Base-by-base conservation (phyloP, 352 stramenopile species). In the Globisporangium okanoganense region DNA sequence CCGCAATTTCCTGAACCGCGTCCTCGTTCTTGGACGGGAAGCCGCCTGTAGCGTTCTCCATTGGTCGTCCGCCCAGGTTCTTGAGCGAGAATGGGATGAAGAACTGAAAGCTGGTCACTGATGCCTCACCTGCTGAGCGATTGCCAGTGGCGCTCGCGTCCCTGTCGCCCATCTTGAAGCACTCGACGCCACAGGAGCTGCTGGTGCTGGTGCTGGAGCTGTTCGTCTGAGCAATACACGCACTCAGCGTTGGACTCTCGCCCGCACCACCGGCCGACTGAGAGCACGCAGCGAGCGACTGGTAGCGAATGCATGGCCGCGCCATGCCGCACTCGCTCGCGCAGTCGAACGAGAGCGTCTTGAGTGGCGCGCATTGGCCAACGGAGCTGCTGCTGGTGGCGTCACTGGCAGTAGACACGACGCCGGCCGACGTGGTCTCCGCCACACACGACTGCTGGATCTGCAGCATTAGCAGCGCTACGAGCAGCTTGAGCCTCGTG, bases 281-380 rank as follows among this genome's bases (percentile, higher is more conserved):
- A 13, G 13, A 2, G 22, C 59, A 65, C 7, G 51, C 41, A 1
- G 31, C 20, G 35, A 59, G 33, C 29, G 59, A 65, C 22, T 20
- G 20, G 44, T 65, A 65, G 24, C 50, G 59, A 7, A 65, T 55
- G 18, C 59, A 65, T 29, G 59, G 59, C 2, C 52, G 40, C 5
- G 18, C 14, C 3, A 22, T n/a, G 12, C 13, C 52, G 22, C 59
- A 65, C 13, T 60, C 35, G 9, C 1, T 18, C 40, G 29, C 22
- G 29, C 59, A 65, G 16, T 51, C 50, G 51, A 65, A 65, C 40
- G 59, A 60, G 50, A 65, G 59, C 22, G 59, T 65, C 43, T 38
- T 55, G 24, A 65, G 29, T 22, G 50, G 50, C 29, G 51, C 31
- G 43, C 59, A 65, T 14, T 56, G 44, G 25, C 25, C 4, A 45